phyloP scores from a whole-genome alignment of 1,284 basidiomycete species.

The Pseudozyma flocculosa region DNA sequence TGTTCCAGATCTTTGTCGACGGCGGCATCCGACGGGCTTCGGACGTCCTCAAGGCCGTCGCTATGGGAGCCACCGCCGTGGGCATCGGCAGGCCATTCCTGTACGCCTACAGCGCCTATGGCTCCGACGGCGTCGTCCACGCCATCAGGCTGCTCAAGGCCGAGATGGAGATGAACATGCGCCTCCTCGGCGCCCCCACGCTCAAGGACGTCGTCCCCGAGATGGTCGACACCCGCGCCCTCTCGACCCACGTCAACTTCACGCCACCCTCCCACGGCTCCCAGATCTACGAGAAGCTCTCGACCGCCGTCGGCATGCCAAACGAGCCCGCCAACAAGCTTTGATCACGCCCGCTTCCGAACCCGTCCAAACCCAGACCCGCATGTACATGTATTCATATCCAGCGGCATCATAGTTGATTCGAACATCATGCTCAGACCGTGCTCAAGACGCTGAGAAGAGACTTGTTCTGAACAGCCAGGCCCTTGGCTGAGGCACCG shows the following conservation, averaged over 20 bases:
- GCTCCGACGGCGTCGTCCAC: slow-evolving; percentile 75
- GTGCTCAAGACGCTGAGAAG: too few species aligned
- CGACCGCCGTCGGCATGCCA: slow-evolving; percentile 43
- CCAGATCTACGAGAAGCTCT: slow-evolving; percentile 45
- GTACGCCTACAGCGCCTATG: slow-evolving; percentile 87
- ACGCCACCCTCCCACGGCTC: slow-evolving; percentile 32
- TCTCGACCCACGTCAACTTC: slow-evolving; percentile 60
- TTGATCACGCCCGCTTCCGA: too few species aligned
- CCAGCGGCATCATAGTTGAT: too few species aligned
- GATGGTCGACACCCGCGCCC: slow-evolving; percentile 68
- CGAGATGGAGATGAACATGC: slow-evolving; percentile 79
- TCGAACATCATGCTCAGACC: too few species aligned
- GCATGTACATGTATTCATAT: too few species aligned
- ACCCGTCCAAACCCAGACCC: too few species aligned
- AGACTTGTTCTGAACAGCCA: too few species aligned
- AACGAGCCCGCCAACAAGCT: slow-evolving; percentile 33
- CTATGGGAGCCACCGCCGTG: slow-evolving; percentile 86
- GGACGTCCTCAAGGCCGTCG: slow-evolving; percentile 80
- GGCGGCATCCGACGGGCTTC: slow-evolving; percentile 78
- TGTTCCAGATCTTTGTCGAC: slow-evolving; percentile 80
- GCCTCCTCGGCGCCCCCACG: slow-evolving; percentile 71
- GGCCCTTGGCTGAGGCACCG: too few species aligned
- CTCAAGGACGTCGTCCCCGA: slow-evolving; percentile 74
- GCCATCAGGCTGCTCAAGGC: slow-evolving; percentile 70
- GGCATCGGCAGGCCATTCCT: slow-evolving; percentile 86